phyloP scores from a whole-genome alignment of 176 grass and related monocot species.

The Cenchrus fungigraminus region DNA sequence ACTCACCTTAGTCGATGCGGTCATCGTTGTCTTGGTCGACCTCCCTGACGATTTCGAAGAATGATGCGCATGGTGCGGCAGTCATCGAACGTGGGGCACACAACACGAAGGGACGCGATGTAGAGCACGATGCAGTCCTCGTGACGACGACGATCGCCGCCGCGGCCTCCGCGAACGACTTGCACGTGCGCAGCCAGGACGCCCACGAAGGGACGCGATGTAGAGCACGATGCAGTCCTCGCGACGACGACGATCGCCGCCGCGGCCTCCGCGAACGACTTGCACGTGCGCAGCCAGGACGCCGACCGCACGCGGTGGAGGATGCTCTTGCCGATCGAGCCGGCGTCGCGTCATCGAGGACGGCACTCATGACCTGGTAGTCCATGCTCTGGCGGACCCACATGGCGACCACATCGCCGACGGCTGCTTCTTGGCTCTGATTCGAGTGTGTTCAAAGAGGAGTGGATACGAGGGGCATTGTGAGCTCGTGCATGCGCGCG shows the following conservation, averaged over 20 bases:
- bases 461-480: background rate
- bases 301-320: conserved; percentile 51
- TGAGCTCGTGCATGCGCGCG: conserved; percentile 25
- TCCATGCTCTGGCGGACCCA: conserved; percentile 42
- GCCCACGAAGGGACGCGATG: too few relatives aligned
- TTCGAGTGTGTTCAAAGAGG: background rate
- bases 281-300: conserved; percentile 45
- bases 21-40: too few relatives aligned
- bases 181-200: too few relatives aligned
- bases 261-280: conserved; percentile 32
- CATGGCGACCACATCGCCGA: conserved; percentile 53
- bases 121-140: conserved; percentile 76
- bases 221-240: too few relatives aligned
- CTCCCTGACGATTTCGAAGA: conserved; percentile 25
- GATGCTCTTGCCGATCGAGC: conserved; percentile 5
- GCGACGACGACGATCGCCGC: too few relatives aligned
- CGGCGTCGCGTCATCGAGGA: conserved; percentile 44
- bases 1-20: too few relatives aligned
- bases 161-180: too few relatives aligned
- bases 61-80: conserved; percentile 65
- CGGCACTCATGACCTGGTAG: conserved; percentile 40
- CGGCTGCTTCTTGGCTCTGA: conserved; percentile 25
- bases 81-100: conserved; percentile 75
- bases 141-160: conserved; percentile 26
- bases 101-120: conserved; percentile 81